Evolutionary conservation across 2,329 filamentous ascomycete genomes (phyloP), one percentile per base, ranked within the genome.

Genomic region (Pestalotiopsis sp.): DNA sequence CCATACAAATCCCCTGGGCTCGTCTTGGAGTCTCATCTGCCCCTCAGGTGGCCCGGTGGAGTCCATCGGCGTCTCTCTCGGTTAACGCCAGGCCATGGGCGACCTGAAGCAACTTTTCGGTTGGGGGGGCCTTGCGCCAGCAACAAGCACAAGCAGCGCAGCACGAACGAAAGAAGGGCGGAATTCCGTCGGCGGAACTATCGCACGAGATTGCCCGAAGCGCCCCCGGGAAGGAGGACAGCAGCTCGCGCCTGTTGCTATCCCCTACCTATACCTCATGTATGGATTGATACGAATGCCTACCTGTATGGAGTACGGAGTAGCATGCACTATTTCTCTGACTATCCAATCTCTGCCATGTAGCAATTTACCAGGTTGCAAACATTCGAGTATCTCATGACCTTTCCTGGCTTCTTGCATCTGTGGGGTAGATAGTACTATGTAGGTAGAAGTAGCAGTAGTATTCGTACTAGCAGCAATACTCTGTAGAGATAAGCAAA

Each of bases 41-140:
- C 61, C 61, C 61, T 64, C 61, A 64, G 59, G 38, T 64, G 39
- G 61, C 36, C 39, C 36, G 25, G 41, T 66, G 41, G 63, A 20
- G 63, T 66, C 63, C 17, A 20, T 52, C 61, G 63, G 63, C 49
- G 63, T 45, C 63, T 66, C 31, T 66, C 27, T 66, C 63, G 63
- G 63, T 56, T 66, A 56, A 36, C 63, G 49, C 63, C 36, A 56
- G 12, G 63, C n/a, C n/a, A 63, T n/a, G 11, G 25, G 31, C 49
- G 63, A 66, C 63, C 63, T 66, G 63, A 66, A 58, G 63, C 63
- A 63, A 20, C 45, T 52, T 52, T 52, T 36, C 31, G 45, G 31
- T 36, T 62, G 27, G 59, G 59, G 25, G 31, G 31, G 31, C 31
- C 31, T 36, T 36, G 31, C 31, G 31, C 31, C 7, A 36, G 31